phyloP scores from a whole-genome alignment of 2,329 filamentous ascomycete genomes.

The Fusarium coicis region DNA sequence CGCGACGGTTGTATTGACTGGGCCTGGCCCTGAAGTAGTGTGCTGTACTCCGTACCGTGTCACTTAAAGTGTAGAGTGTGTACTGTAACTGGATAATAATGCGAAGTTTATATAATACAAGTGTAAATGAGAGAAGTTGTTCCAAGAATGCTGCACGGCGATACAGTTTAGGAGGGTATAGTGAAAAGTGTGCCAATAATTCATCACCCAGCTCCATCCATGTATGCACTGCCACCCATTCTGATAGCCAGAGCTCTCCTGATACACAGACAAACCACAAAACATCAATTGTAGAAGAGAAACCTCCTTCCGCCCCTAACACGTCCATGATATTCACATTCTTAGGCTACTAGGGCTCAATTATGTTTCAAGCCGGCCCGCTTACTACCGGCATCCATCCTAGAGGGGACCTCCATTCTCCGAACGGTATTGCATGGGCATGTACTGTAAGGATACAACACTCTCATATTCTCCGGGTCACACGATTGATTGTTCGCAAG shows the following conservation, averaged over 20 bases:
- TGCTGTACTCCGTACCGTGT: background rate
- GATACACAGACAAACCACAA: background rate
- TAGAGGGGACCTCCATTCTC: background rate
- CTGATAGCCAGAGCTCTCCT: background rate
- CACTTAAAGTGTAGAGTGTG: background rate
- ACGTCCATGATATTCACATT: conserved; percentile 4
- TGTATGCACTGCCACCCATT: background rate
- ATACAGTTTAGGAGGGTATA: background rate
- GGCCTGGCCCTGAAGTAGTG: background rate
- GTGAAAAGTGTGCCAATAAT: background rate
- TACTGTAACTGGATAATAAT: conserved; percentile 3
- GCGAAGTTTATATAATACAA: background rate
- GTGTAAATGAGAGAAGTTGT: too few species aligned
- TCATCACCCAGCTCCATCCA: background rate
- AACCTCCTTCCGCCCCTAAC: background rate
- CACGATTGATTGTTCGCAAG: background rate
- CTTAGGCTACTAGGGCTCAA: background rate
- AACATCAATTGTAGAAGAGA: background rate
- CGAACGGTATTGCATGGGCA: conserved; percentile 10
- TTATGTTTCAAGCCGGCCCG: conserved; percentile 29
- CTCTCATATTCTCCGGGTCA: conserved; percentile 10
- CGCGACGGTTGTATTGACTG: conserved; percentile 45
- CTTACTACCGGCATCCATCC: background rate
- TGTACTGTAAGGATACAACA: background rate
- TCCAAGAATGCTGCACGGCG: background rate